These are phyloP conservation scores for Sporothrix dimorphospora DNA, from an alignment of 2,329 filamentous ascomycete species.

Conservation along the genomic window DNA sequence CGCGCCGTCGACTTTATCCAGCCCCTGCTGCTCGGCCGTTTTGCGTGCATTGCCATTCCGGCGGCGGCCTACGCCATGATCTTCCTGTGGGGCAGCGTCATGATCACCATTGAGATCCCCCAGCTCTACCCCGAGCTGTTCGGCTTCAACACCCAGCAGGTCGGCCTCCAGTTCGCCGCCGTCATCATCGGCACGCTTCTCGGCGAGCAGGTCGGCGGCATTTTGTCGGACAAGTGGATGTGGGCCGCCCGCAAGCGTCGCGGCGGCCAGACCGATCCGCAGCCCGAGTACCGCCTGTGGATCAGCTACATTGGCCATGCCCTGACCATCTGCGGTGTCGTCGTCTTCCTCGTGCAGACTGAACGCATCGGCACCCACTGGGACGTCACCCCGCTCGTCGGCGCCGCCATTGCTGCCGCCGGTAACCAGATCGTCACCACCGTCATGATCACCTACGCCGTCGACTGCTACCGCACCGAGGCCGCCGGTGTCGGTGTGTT, in stretches of 20 bases:
- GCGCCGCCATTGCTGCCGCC: constrained; percentile 53
- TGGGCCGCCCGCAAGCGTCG: constrained; percentile 41
- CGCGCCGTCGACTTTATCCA: constrained; percentile 54
- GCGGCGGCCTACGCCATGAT: constrained; percentile 59
- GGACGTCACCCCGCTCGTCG: constrained; percentile 61
- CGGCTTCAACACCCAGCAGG: constrained; percentile 58
- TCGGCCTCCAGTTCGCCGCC: constrained; percentile 61
- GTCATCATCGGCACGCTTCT: constrained; percentile 60
- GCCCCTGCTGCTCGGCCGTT: constrained; percentile 49
- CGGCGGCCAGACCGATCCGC: constrained; percentile 37
- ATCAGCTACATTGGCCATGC: constrained; percentile 57
- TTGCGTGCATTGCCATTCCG: constrained; percentile 54
- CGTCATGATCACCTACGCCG: constrained; percentile 61
- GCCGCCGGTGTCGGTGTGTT: constrained; percentile 61
- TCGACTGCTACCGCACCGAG: constrained; percentile 59
- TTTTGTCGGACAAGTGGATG: constrained; percentile 58
- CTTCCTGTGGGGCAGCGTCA: constrained; percentile 57
- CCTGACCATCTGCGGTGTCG: constrained; percentile 54
- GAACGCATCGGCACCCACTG: constrained; percentile 40
- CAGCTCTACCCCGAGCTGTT: constrained; percentile 60
- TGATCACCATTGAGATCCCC: constrained; percentile 62
- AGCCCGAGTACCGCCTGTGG: constrained; percentile 60
- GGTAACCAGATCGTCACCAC: constrained; percentile 66
- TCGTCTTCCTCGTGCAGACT: constrained; percentile 56
- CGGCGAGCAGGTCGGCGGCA: constrained; percentile 61